These are phyloP conservation scores for Stramenopiles sp. DNA, from an alignment of 352 stramenopile genomes.

Conservation along the genomic window DNA sequence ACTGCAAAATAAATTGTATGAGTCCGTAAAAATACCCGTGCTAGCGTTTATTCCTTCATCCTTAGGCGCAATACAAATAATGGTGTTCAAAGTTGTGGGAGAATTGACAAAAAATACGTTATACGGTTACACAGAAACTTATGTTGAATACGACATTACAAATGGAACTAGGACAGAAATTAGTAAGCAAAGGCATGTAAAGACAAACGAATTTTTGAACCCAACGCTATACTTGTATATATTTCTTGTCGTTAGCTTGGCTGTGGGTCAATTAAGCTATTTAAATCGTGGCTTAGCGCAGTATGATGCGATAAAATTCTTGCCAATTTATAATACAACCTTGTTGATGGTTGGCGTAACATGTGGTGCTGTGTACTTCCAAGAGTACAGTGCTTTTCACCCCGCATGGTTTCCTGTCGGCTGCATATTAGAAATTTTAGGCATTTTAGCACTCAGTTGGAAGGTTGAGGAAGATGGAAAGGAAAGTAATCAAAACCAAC, in stretches of 20 bases:
- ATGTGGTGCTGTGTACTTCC: neutral
- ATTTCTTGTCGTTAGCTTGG: neutral
- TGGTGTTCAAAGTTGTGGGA: neutral
- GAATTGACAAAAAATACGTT: neutral
- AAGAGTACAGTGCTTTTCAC: neutral
- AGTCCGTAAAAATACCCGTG: neutral
- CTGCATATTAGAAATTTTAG: neutral
- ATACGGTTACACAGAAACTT: neutral
- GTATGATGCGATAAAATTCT: neutral
- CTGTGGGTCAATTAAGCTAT: neutral
- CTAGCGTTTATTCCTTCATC: neutral
- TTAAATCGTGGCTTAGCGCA: neutral
- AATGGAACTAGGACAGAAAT: neutral
- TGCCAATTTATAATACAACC: neutral
- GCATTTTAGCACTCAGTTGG: neutral
- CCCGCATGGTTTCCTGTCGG: neutral
- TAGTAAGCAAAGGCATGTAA: neutral
- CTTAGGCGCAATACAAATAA: neutral
- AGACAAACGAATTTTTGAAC: neutral
- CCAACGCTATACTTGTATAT: neutral
- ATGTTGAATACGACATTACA: neutral
- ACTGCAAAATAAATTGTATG: neutral
- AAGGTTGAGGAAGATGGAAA: neutral
- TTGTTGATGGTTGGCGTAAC: neutral
- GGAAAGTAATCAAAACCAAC: neutral